phyloP scores from a whole-genome alignment of 2,329 filamentous ascomycete genomes.

The Alternaria alternata region DNA sequence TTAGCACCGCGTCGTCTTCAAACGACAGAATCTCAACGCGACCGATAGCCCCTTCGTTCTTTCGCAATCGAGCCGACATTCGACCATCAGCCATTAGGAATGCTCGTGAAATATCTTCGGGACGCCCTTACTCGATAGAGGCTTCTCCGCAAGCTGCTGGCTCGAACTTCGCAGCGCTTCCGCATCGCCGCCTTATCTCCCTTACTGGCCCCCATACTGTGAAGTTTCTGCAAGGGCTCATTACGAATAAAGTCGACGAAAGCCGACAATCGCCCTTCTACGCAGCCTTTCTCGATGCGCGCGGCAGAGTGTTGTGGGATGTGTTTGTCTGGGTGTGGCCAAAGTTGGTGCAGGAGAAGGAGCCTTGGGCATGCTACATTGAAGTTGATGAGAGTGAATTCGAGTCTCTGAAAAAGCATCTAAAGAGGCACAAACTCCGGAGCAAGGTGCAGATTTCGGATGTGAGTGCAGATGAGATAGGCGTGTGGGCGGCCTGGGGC shows the following conservation, averaged over 20 bases:
- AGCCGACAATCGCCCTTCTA: slow-evolving; percentile 61
- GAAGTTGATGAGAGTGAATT: slow-evolving; percentile 80
- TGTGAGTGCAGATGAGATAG: slow-evolving; percentile 69
- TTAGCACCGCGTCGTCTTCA: slow-evolving; percentile 21
- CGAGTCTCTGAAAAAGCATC: slow-evolving; percentile 69
- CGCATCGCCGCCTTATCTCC: slow-evolving; percentile 80
- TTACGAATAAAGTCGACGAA: slow-evolving; percentile 75
- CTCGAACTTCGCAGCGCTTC: slow-evolving; percentile 64
- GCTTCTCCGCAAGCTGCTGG: background rate
- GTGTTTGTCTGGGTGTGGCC: slow-evolving; percentile 77
- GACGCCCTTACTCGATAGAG: background rate
- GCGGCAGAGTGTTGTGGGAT: slow-evolving; percentile 84
- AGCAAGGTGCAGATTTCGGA: slow-evolving; percentile 74
- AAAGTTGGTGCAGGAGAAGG: slow-evolving; percentile 30
- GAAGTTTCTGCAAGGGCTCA: slow-evolving; percentile 86
- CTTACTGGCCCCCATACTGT: slow-evolving; percentile 80
- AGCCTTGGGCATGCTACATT: slow-evolving; percentile 71
- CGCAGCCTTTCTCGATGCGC: slow-evolving; percentile 82
- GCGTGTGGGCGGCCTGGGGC: slow-evolving; percentile 79
- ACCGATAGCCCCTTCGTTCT: slow-evolving; percentile 39
- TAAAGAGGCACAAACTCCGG: slow-evolving; percentile 86
- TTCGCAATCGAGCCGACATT: background rate
- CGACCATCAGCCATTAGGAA: background rate
- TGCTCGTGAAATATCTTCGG: background rate
- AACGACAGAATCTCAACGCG: slow-evolving; percentile 1